Base-by-base conservation (phyloP, 352 stramenopile species). In the Albugo laibachii region DNA sequence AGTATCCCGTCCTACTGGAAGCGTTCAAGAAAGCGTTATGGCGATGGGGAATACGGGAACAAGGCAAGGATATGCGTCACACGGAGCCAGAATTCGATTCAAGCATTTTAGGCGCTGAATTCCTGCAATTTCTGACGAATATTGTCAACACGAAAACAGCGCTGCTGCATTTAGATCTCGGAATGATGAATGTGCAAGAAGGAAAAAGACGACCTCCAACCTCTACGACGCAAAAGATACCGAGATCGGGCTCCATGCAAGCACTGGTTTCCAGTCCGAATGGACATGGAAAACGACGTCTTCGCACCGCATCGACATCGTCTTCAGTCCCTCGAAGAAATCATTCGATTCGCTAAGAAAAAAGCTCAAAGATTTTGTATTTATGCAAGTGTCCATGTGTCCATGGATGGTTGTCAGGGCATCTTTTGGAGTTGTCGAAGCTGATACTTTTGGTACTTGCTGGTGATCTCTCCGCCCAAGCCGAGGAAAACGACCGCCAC, bases 401-500 rank as follows among this genome's bases (percentile, higher is more conserved):
- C n/a, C n/a, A n/a, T n/a, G n/a, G n/a, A n/a, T n/a, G n/a, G n/a
- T n/a, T 8, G 3, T 31, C 8, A 31, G 3, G 24, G 24, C 3
- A 8, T 31, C 24, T 31, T 31, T 31, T 31, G 24, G 8, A 31
- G 24, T 8, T 31, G 24, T 31, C 24, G 24, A 8, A 31, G 24
- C 8, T 82, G 63, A 58, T 89, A 89, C 59, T 87, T 88, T 15
- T 80, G 61, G 50, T 86, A 92, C 54, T 92, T 89, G 64, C 61
- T 87, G 34, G 71, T 75, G 15, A 92, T 58, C 43, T 92, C 79
- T 66, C 72, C 85, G 10, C 77, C 73, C 16, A 92, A 62, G 12
- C 92, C 92, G 42, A 74, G 52, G 66, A 96, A 96, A 21, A 97
- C 92, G 49, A 96, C 67, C 8, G 59, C 65, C 27, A 96, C 80